phyloP scores from a whole-genome alignment of 176 grass and related monocot species.

The Paspalum vaginatum region DNA sequence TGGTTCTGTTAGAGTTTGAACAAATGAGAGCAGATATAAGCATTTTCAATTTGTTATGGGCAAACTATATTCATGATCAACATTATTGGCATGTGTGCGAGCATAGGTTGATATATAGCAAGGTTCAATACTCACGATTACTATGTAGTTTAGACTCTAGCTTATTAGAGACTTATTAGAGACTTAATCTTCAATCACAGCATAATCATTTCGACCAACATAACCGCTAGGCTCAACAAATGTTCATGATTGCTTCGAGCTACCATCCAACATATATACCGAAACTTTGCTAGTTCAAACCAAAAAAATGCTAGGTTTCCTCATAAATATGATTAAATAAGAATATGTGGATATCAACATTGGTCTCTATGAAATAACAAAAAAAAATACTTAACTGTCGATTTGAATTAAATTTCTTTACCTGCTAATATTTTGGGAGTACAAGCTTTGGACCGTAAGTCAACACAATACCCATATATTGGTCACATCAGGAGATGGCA shows the following conservation, averaged over 20 bases:
- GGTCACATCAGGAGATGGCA: not conserved
- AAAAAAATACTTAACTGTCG: not conserved
- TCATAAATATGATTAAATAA: not conserved
- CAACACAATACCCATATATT: not conserved
- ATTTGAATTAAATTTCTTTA: not conserved
- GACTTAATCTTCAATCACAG: not conserved
- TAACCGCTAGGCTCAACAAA: constrained; percentile 29
- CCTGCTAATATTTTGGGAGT: not conserved
- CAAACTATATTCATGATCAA: too few relatives aligned
- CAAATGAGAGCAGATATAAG: too few relatives aligned
- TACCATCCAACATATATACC: not conserved
- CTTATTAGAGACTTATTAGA: too few relatives aligned
- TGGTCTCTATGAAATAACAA: not conserved
- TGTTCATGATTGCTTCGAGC: constrained; percentile 38
- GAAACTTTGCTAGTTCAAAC: not conserved
- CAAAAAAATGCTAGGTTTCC: not conserved
- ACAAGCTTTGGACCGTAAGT: not conserved
- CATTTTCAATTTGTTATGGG: too few relatives aligned
- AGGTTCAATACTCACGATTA: constrained; percentile 27
- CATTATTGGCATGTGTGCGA: too few relatives aligned
- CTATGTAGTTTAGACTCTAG: not conserved
- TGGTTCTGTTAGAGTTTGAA: too few relatives aligned
- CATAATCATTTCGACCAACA: constrained; percentile 14
- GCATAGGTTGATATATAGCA: too few relatives aligned
- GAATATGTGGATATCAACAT: not conserved